Evolutionary conservation across 768 basidiomycete species (phyloP), one percentile per base, ranked within the genome.

Genomic region (Rhodotorula diobovata): DNA sequence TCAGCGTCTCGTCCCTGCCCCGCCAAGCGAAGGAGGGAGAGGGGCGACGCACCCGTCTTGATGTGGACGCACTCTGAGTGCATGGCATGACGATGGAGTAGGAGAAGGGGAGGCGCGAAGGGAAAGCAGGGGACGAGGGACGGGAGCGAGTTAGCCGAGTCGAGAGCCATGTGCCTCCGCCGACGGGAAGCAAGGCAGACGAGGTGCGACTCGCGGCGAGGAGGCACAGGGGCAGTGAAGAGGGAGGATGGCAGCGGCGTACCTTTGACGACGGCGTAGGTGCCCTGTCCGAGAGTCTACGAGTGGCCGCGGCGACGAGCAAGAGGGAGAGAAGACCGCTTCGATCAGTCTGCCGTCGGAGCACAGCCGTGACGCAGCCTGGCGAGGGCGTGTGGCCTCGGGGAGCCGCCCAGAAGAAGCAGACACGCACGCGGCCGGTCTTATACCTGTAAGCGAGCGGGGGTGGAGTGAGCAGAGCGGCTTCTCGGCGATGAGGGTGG

Each of bases 231-330:
- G n/a, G 32, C 46, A 1, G 50, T n/a, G 35, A 12, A 46, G 20
- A 7, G 6, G 25, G 45, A n/a, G 32, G 23, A 55, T 37, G 45
- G 11, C 15, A 25, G 41, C 2, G 16, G 48, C 70, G 43, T 32
- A 71, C 70, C 74, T 39, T 75, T 75, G 51, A 75, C 74, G 57
- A 75, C 67, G 2, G 74, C 74, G 58, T 75, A 75, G n/a, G 74
- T 75, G 6, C 74, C 74, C 55, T 75, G 74, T 12, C 74, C 74
- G 45, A 75, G 68, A 25, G 74, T 75, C 73, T 75, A 43, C 10
- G 37, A 20, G 20, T 35, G 10, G 10, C 11, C 1, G 32, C 15
- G 43, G 28, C 20, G 11, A 50, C 51, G 48, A 46, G 58, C 20
- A 4, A 11, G 53, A 54, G 30, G 15, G 32, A 39, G 35, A 7